Base-by-base conservation (phyloP, 2,329 filamentous ascomycete species). In the Myotisia sp. region DNA sequence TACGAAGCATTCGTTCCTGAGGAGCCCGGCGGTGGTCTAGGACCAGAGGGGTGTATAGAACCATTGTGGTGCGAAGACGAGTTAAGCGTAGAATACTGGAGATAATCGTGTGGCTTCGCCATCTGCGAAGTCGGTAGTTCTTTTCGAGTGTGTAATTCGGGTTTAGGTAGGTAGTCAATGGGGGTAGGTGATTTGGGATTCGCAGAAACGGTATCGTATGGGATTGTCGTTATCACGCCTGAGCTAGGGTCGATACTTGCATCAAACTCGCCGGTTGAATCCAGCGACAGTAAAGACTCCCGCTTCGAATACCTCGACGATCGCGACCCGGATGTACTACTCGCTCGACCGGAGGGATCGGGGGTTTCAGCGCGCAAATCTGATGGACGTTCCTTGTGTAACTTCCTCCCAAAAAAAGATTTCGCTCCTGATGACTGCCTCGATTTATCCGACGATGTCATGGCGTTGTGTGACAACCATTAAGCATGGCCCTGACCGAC, bases 221-320 rank as follows among this genome's bases (percentile, higher is more conserved):
- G 83, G 44, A 94, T 86, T 18, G 82, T 79, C 21, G 84, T 84
- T 50, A 93, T 83, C 38, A 87, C 74, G 38, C 84, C 85, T 21
- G 84, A 78, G 63, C 76, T 76, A 51, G 79, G 79, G 41, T 86
- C 60, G 39, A 73, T 76, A 40, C 68, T 60, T 31, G 53, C 47
- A 47, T 75, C 70, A n/a, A 60, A 48, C 37, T 78, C 77, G 47
- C 67, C 62, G 31, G 75, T 71, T 40, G 72, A 64, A 49, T 87
- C 82, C 48, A 83, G 58, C 9, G 80, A 87, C 44, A 77, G 66
- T 44, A 74, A 62, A 23, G 79, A 85, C 4, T 79, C 78, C 54
- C 79, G 71, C 48, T 76, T 74, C 28, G 66, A 68, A 59, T 90
- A 77, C 53, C 81, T 71, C 44, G 82, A 86, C 39, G 71, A 74